Evolutionary conservation across 306 rosid genomes (phyloP).

Genomic region (cucumber (Cucumis sativus)): DNA sequence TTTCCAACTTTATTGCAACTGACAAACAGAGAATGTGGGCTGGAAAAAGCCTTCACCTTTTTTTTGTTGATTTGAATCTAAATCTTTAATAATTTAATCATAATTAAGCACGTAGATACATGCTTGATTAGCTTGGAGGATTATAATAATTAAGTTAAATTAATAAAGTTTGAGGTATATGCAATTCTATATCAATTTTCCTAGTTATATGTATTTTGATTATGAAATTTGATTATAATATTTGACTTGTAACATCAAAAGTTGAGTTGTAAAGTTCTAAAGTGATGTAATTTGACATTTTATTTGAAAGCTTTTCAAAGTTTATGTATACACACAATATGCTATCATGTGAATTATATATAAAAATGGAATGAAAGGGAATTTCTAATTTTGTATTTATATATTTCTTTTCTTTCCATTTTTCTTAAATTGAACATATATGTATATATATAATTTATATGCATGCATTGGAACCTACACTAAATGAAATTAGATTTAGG

Average conservation of each 20-base stretch:
- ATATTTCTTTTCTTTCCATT: neutral
- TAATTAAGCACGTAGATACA: neutral
- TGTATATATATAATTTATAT: too few species aligned
- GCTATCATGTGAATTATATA: neutral
- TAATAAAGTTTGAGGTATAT: neutral
- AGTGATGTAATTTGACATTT: neutral
- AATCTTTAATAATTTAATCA: neutral
- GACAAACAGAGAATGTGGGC: neutral
- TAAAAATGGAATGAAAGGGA: neutral
- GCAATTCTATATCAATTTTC: neutral
- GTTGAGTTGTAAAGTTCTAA: neutral
- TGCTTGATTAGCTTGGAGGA: neutral
- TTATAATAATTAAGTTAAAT: neutral
- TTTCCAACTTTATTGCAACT: constrained; percentile 6
- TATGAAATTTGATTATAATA: neutral
- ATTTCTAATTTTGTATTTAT: neutral
- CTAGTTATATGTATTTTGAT: neutral
- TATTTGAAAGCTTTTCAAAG: neutral
- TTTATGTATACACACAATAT: neutral
- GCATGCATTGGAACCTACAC: too few species aligned
- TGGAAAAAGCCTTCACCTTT: neutral
- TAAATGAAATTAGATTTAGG: neutral
- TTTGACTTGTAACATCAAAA: neutral
- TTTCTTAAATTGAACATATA: neutral
- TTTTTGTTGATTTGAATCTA: neutral